Conservation (phyloP, 1,284 basidiomycete species). For the Malassezia japonica region DNA sequence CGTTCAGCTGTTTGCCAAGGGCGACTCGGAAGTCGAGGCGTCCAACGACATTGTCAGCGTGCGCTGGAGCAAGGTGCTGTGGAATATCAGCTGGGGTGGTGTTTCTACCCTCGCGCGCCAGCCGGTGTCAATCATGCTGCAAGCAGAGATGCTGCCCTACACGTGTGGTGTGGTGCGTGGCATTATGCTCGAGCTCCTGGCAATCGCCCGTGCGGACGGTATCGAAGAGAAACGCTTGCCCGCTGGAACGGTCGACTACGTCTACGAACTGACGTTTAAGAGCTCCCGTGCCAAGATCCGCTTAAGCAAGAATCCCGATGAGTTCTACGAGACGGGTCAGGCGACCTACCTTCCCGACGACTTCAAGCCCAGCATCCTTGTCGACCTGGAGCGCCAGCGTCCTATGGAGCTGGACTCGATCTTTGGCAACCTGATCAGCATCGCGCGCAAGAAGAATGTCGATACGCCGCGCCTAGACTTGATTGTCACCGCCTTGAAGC, state of each 20-base stretch:
- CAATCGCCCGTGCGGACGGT: constrained; percentile 48
- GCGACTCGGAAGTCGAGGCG: constrained; percentile 48
- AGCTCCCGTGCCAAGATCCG: constrained; percentile 7
- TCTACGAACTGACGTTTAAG: constrained; percentile 24
- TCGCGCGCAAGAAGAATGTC: constrained; percentile 22
- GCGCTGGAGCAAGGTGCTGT: constrained; percentile 52
- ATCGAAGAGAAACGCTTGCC: constrained; percentile 27
- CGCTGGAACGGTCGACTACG: constrained; percentile 22
- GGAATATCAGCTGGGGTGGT: constrained; percentile 43
- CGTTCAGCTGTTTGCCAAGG: constrained; percentile 21
- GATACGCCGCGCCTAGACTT: constrained; percentile 37
- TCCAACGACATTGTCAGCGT: constrained; percentile 52
- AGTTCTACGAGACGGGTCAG: background rate
- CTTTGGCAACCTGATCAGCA: constrained; percentile 25
- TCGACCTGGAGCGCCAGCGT: constrained; percentile 34
- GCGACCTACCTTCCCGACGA: background rate
- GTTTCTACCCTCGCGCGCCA: constrained; percentile 50
- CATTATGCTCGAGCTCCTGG: constrained; percentile 50
- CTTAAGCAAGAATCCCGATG: background rate
- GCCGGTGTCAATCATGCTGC: constrained; percentile 49
- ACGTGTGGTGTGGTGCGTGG: constrained; percentile 48
- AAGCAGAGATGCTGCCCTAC: constrained; percentile 42
- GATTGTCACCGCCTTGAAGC: constrained; percentile 30
- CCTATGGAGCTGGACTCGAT: constrained; percentile 42
- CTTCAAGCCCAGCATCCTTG: constrained; percentile 40